These are phyloP conservation scores for Vicia villosa DNA, from an alignment of 306 rosid species.

Conservation along the genomic window DNA sequence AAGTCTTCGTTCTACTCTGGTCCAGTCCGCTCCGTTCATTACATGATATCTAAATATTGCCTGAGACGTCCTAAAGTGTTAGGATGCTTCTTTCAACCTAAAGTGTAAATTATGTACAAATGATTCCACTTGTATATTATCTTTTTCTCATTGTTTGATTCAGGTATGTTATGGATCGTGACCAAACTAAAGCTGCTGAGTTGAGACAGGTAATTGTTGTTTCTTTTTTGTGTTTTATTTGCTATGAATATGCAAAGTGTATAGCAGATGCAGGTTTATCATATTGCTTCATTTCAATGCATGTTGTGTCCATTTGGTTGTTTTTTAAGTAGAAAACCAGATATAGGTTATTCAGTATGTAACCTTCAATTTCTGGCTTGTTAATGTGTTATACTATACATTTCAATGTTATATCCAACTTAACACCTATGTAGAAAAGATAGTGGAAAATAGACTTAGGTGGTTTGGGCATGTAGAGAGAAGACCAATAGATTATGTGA, in stretches of 20 bases:
- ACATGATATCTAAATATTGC: no score
- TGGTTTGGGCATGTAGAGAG: no score
- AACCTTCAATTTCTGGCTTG: background rate
- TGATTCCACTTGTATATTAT: constrained; percentile 5
- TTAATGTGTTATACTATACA: background rate
- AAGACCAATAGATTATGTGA: no score
- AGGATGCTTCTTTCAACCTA: background rate
- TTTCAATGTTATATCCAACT: constrained; percentile 6
- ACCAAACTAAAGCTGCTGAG: constrained; percentile 69
- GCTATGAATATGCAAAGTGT: constrained; percentile 3
- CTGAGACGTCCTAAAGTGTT: no score
- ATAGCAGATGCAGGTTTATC: background rate
- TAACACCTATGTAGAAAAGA: background rate
- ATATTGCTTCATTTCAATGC: constrained; percentile 20
- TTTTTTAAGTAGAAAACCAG: background rate
- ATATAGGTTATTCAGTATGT: background rate
- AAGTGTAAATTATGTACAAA: background rate
- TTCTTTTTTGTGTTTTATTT: constrained; percentile 22
- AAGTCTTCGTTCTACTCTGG: no score
- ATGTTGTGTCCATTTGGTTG: constrained; percentile 4
- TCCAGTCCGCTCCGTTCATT: no score
- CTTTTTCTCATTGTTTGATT: constrained; percentile 29
- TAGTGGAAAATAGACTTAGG: no score
- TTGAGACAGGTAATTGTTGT: constrained; percentile 74
- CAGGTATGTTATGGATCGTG: constrained; percentile 94